These are phyloP conservation scores for Chlorella sp. DNA, from an alignment of 139 green algal species.

Conservation along the genomic window DNA sequence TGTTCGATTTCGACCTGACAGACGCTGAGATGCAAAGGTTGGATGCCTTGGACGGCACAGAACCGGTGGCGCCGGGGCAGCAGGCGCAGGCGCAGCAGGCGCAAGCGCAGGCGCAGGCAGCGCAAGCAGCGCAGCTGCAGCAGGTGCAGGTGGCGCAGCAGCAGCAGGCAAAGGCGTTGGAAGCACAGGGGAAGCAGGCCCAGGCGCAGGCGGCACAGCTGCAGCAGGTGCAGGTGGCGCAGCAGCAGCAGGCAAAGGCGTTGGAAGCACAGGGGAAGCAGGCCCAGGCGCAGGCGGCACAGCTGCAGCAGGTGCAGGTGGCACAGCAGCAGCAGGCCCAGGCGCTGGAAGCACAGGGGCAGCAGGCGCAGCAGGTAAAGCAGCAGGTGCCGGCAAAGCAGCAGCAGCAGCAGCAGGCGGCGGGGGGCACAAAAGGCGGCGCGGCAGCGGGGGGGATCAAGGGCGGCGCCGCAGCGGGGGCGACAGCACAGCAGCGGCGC, in stretches of 20 bases:
- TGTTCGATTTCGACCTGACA: slow-evolving; percentile 65
- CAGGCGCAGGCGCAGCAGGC: background rate
- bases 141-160: background rate
- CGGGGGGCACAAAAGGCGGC: too few species aligned
- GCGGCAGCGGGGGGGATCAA: too few species aligned
- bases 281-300: background rate
- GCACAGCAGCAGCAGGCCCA: background rate
- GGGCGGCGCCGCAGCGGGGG: too few species aligned
- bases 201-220: background rate
- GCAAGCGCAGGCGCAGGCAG: background rate
- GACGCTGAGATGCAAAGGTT: slow-evolving; percentile 61
- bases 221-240: background rate
- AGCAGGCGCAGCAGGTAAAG: background rate
- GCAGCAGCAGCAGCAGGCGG: too few species aligned
- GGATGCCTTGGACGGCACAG: slow-evolving; percentile 54
- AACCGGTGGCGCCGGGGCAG: background rate
- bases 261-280: too few species aligned
- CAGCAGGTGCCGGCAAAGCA: background rate
- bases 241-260: background rate
- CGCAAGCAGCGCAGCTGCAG: background rate
- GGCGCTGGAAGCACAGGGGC: too few species aligned
- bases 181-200: too few species aligned
- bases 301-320: background rate
- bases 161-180: too few species aligned
- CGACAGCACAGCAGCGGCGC: too few species aligned